Evolutionary conservation across 768 basidiomycete genomes (phyloP).

Genomic region (Lactarius sp.): DNA sequence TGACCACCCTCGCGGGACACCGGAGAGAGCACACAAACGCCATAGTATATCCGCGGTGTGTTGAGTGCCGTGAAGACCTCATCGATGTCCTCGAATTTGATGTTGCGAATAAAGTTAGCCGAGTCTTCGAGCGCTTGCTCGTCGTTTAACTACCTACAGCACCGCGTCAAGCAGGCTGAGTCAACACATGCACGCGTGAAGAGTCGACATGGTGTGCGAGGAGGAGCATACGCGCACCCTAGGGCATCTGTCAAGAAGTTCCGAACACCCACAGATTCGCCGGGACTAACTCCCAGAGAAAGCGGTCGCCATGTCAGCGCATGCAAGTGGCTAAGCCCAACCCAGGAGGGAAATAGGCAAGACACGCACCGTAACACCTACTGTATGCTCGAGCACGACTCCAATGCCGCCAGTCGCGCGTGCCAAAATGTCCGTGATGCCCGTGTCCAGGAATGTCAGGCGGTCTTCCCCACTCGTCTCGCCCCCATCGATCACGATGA

Average conservation of each 20-base stretch:
- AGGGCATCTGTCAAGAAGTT: conserved; percentile 81
- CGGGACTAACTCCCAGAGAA: conserved; percentile 35
- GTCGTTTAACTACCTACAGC: conserved; percentile 76
- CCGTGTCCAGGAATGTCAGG: no score
- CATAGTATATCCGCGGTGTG: conserved; percentile 93
- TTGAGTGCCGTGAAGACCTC: conserved; percentile 69
- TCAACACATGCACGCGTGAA: neutral
- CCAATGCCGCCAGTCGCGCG: no score
- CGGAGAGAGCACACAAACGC: conserved; percentile 44
- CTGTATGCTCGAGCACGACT: no score
- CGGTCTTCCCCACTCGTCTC: conserved; percentile 48
- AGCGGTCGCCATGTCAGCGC: conserved; percentile 52
- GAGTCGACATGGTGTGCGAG: no score
- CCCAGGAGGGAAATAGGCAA: no score
- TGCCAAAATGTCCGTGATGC: no score
- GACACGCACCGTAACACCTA: no score
- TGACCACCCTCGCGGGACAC: neutral
- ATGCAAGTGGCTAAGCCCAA: no score
- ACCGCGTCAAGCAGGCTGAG: neutral
- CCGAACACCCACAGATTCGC: conserved; percentile 66
- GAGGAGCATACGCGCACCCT: conserved; percentile 39
- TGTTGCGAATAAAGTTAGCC: no score
- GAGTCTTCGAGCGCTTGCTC: conserved; percentile 78
- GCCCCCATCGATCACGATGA: conserved; percentile 88
- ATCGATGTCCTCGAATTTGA: conserved; percentile 43